Conservation (phyloP, 495 filamentous ascomycete species). For the Lasiosphaeriaceae sp. region DNA sequence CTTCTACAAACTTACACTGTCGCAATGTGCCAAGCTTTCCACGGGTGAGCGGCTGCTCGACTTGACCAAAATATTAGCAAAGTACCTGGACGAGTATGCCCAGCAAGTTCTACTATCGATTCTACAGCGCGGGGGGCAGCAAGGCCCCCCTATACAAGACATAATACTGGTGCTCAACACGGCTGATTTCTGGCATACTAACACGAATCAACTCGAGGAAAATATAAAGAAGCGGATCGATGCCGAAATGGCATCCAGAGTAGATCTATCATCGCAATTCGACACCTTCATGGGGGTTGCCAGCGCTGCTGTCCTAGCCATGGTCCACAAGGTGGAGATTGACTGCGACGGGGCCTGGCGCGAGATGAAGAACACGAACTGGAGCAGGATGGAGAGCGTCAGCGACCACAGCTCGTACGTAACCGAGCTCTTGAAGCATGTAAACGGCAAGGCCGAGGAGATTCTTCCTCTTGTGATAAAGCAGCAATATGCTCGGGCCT, state of each 20-base stretch:
- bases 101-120: constrained; percentile 85
- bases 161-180: constrained; percentile 87
- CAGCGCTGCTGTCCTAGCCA: constrained; percentile 74
- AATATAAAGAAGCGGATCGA: constrained; percentile 91
- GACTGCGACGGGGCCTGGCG: constrained; percentile 85
- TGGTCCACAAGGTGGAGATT: constrained; percentile 79
- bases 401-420: constrained; percentile 94
- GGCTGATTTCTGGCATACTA: constrained; percentile 94
- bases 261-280: constrained; percentile 87
- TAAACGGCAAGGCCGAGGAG: constrained; percentile 66
- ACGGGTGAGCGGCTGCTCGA: constrained; percentile 84
- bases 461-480: constrained; percentile 79
- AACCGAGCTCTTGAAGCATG: constrained; percentile 66
- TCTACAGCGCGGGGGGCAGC: constrained; percentile 58
- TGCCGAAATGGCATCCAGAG: constrained; percentile 62
- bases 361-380: constrained; percentile 96
- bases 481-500: constrained; percentile 88
- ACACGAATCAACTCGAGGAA: constrained; percentile 86
- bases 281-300: constrained; percentile 96
- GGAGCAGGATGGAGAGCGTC: constrained; percentile 91
- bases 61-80: constrained; percentile 77
- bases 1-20: constrained; percentile 85
- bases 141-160: constrained; percentile 67
- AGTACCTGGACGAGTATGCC: constrained; percentile 92
- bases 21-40: constrained; percentile 94